phyloP scores from a whole-genome alignment of 257 asterid genomes.

The Nicotiana otophora region DNA sequence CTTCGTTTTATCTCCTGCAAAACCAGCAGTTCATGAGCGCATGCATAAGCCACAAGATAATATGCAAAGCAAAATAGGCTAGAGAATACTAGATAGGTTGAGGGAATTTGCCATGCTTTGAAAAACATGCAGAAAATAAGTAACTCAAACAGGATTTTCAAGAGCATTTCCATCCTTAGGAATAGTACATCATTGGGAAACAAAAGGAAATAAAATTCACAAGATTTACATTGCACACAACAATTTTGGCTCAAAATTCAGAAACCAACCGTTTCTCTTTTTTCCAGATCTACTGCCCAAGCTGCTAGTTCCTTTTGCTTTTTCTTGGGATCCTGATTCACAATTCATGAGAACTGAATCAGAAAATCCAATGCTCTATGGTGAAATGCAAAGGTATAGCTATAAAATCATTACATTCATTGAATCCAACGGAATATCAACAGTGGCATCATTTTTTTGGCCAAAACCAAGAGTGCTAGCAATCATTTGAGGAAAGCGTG shows the following conservation, averaged over 20 bases:
- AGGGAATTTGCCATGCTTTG: not conserved
- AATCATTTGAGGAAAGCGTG: constrained; percentile 73
- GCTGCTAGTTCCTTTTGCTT: constrained; percentile 71
- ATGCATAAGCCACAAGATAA: constrained; percentile 10
- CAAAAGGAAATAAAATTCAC: too few relatives aligned
- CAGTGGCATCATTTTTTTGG: constrained; percentile 94
- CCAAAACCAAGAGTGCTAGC: constrained; percentile 90
- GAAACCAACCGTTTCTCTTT: constrained; percentile 79
- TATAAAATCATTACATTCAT: constrained; percentile 47
- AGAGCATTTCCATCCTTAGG: too few relatives aligned
- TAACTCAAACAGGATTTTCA: too few relatives aligned
- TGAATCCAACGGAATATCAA: constrained; percentile 79
- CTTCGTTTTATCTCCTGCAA: constrained; percentile 60
- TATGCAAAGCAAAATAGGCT: not conserved
- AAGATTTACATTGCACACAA: not conserved
- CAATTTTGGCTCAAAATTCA: not conserved
- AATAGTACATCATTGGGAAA: too few relatives aligned
- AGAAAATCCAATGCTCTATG: constrained; percentile 6
- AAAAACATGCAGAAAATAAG: too few relatives aligned
- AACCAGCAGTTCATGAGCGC: constrained; percentile 4
- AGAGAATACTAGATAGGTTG: not conserved
- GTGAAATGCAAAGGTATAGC: not conserved
- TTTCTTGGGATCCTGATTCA: constrained; percentile 61
- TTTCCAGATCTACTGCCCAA: constrained; percentile 85
- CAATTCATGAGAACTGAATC: constrained; percentile 12